Evolutionary conservation across 495 filamentous ascomycete species (phyloP), one percentile per base, ranked within the genome.

Genomic region (Neurospora africana): DNA sequence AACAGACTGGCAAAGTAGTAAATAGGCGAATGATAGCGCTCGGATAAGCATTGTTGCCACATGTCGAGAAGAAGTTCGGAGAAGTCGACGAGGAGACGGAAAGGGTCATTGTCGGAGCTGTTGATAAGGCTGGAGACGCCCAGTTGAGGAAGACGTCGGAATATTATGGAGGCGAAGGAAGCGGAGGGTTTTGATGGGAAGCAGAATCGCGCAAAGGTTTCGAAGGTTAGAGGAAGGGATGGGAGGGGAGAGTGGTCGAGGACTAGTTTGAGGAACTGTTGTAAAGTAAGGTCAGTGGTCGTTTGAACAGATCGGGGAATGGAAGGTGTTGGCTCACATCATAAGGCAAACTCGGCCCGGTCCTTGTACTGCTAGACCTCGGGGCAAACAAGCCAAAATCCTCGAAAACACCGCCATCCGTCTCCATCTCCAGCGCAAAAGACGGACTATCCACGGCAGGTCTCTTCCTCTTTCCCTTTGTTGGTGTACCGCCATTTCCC

Each of bases 381-480:
- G 4, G 40, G 10, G 40, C 17, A 61, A 19, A 61, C 53, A 19
- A 33, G 53, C 7, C 53, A 30, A 8, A 10, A 10, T 10, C 5
- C 27, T 17, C 73, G 19, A 73, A 41, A 0, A 37, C 27, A 1
- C 19, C 44, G 23, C 77, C 77, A 3, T 72, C 76, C 5, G 72
- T 73, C 37, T 80, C 73, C n/a, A 81, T 84, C 71, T 88, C 86
- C 3, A 88, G 76, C 1, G 83, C 82, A 75, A 78, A 81, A 17
- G 83, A 78, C 17, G 86, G 86, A 70, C 84, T 87, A 27, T 87
- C 86, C 6, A 84, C 74, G 17, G 79, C 76, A 3, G 81, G 85
- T 2, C 86, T 81, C 77, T 87, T 88, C 74, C 86, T 75, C 73
- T 85, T 85, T 19, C 81, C 84, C 69, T 84, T 86, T 35, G 80